Evolutionary conservation across 2,329 filamentous ascomycete genomes (phyloP), one percentile per base, ranked within the genome.

Genomic region (Penicillium sp.): DNA sequence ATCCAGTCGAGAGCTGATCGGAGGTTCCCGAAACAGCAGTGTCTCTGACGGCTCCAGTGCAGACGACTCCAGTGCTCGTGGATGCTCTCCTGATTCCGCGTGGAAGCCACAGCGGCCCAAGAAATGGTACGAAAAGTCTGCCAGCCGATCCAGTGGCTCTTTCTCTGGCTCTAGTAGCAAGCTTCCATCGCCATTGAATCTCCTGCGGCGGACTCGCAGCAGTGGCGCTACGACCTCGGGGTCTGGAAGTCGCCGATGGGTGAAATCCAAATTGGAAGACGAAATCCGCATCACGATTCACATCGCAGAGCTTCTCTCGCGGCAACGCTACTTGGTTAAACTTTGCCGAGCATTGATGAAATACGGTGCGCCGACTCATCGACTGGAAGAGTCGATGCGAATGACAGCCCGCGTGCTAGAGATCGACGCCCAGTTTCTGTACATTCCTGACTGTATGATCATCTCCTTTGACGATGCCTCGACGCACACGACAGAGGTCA

Each of bases 391-490:
- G 64, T 95, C 95, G 66, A 84, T 96, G 81, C 84, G 80, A 53
- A 94, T 91, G 86, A 90, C 87, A 7, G 85, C 90, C 1, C 80
- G 87, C n/a, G 87, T 93, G 1, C 78, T 96, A 34, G 87, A 90
- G 66, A 90, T 95, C 12, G 86, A 95, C 55, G 86, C 85, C 5
- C 89, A 95, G 60, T 95, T 93, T 58, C 73, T 95, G 24, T 96
- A 95, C 64, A 81, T 95, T 28, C 90, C 90, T 0, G 88, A 88
- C 0, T 94, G 88, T 62, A 96, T 96, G 90, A 87, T 96, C 48
- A 86, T 95, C 63, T 91, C 88, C 4, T 95, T 96, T 62, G 90
- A 82, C 45, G 73, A 75, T 44, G 50, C 65, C 8, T 58, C 66
- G 5, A 74, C 73, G 1, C 69, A 74, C 33, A 75, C 72, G 6